These are phyloP conservation scores for Neotropicomus parvogracilis DNA, from an alignment of 1,284 basidiomycete genomes.

Conservation along the genomic window DNA sequence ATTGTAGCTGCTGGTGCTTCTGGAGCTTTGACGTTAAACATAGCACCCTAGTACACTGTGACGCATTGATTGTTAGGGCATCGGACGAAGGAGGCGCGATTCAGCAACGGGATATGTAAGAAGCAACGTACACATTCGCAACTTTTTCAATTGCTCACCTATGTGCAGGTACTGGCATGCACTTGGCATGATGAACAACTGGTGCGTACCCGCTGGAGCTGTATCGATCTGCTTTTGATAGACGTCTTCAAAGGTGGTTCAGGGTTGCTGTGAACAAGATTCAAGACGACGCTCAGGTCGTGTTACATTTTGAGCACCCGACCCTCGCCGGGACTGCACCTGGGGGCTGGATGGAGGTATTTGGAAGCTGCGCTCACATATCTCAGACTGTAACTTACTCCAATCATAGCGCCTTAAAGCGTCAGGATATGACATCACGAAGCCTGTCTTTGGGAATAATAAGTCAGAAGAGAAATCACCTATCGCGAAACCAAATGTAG, in stretches of 20 bases:
- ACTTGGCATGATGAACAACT: slow-evolving; percentile 61
- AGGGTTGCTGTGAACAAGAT: slow-evolving; percentile 49
- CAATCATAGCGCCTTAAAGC: slow-evolving; percentile 45
- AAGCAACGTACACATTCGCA: background rate
- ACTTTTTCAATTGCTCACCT: slow-evolving; percentile 2
- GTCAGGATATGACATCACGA: slow-evolving; percentile 43
- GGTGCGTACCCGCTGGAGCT: slow-evolving; percentile 23
- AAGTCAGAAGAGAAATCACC: slow-evolving; percentile 1
- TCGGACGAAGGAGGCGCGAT: slow-evolving; percentile 53
- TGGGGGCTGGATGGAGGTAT: slow-evolving; percentile 63
- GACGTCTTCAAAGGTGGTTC: slow-evolving; percentile 48
- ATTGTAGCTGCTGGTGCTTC: slow-evolving; percentile 59
- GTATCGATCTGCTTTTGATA: background rate
- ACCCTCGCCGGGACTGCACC: slow-evolving; percentile 48
- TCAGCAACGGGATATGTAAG: slow-evolving; percentile 49
- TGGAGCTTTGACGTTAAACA: slow-evolving; percentile 49
- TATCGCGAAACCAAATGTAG: background rate
- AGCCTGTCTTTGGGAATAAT: slow-evolving; percentile 38
- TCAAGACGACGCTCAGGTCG: slow-evolving; percentile 25
- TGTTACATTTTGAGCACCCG: slow-evolving; percentile 59
- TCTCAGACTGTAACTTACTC: slow-evolving; percentile 1
- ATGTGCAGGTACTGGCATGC: slow-evolving; percentile 43
- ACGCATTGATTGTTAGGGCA: slow-evolving; percentile 50
- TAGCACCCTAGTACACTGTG: slow-evolving; percentile 34
- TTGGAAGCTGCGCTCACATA: background rate